phyloP scores from a whole-genome alignment of 176 grass and related monocot species.

The Neostapfia colusana region DNA sequence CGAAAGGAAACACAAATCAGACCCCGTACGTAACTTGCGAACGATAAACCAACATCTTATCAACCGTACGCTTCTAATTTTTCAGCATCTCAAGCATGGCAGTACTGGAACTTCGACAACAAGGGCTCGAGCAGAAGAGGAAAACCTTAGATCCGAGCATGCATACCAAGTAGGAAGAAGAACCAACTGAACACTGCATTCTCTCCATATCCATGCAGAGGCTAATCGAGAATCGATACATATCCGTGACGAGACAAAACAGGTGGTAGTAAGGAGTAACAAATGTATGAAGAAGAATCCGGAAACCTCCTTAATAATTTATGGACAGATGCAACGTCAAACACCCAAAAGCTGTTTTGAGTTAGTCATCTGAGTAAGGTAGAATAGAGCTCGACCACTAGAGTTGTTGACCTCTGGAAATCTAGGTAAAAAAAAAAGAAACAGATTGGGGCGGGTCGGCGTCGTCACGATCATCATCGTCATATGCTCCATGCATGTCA shows the following conservation, averaged over 20 bases:
- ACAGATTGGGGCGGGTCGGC: conserved; percentile 16
- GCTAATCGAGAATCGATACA: background rate
- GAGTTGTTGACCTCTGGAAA: conserved; percentile 30
- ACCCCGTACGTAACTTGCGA: background rate
- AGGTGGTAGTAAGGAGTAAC: too few species aligned
- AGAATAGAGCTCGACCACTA: conserved; percentile 33
- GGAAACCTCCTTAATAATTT: conserved; percentile 17
- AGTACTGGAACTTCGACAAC: background rate
- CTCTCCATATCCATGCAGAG: background rate
- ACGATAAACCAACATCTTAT: background rate
- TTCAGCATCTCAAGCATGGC: background rate
- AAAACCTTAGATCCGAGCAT: background rate
- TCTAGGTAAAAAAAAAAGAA: background rate
- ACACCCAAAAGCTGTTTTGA: conserved; percentile 27
- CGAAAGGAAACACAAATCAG: background rate
- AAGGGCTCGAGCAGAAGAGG: too few species aligned
- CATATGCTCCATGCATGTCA: conserved; percentile 8
- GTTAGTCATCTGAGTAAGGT: conserved; percentile 31
- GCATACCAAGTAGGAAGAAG: background rate
- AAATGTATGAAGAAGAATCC: background rate
- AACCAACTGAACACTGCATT: background rate
- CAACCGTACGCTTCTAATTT: too few species aligned
- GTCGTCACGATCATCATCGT: background rate
- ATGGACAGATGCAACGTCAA: conserved; percentile 30
- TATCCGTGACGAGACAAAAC: background rate